Base-by-base conservation (phyloP, 805 yeast species). In the Tetrapisispora namnaoensis region DNA sequence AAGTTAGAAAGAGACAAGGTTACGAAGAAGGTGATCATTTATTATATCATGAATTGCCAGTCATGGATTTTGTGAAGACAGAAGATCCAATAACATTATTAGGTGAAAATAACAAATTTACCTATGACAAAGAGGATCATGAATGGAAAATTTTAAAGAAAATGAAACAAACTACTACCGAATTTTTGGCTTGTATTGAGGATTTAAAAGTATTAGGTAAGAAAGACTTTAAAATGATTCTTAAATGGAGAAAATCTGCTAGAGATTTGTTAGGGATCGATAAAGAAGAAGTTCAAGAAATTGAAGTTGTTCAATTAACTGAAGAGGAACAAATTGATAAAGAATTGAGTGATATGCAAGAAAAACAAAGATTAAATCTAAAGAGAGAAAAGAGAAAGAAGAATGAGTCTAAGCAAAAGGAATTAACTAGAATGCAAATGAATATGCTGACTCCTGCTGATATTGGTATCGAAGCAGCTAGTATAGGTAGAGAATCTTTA, bases 161-260 rank as follows among this genome's bases (percentile, higher is more conserved):
- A 63, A 70, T 90, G 68, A 85, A 81, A 49, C 81, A 80, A 56
- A 87, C 95, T 9, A 85, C 89, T 0, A 72, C 75, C 0, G 98
- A 91, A 63, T 75, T 93, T 45, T 65, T 81, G 42, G 89, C 83
- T 56, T 88, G 96, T 65, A 73, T 91, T 58, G 86, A 84, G 62
- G 99, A 93, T 76, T 76, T 93, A 64, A 88, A 87, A 65, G 97
- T 91, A 6, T 74, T 93, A 48, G 99, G 99, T 57, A 88, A 80
- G 66, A 91, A 89, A 60, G 99, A 93, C 67, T 93, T 93, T 71
- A 83, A 91, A 60, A 69, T 73, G 63, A 76, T 93, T 47, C 71
- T 93, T 51, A 86, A 79, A 66, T 93, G 97, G 87, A 82, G 99
- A 70, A 79, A 83, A 56, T 81, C 82, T 47, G 91, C 95, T 1